These are phyloP conservation scores for Ophiocordyceps unilateralis DNA, from an alignment of 2,329 filamentous ascomycete genomes.

Conservation along the genomic window DNA sequence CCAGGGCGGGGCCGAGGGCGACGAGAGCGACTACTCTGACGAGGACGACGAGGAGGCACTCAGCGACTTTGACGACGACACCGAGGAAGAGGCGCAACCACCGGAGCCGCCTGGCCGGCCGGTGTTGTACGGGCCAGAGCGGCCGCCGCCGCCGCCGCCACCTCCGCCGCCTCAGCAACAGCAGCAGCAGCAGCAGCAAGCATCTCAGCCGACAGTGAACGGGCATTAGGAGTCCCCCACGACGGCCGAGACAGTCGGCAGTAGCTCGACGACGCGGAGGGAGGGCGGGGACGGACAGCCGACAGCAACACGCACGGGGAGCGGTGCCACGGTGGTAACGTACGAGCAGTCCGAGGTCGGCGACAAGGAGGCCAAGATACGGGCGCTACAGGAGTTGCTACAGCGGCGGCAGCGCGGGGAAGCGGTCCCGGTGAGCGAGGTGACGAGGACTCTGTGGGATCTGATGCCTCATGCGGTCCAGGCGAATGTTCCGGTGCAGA, in stretches of 20 bases:
- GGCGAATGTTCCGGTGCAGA: not conserved
- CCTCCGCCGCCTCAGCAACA: slow-evolving; percentile 10
- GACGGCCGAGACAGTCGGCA: not conserved
- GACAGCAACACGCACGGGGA: not conserved
- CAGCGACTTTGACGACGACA: slow-evolving; percentile 48
- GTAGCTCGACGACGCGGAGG: not conserved
- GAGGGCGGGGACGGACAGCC: too few species aligned
- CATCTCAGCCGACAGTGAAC: slow-evolving; percentile 18
- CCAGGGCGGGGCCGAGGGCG: slow-evolving; percentile 31
- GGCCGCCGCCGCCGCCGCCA: slow-evolving; percentile 25
- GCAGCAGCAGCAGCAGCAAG: not conserved
- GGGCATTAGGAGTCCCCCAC: slow-evolving; percentile 21
- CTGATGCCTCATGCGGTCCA: not conserved
- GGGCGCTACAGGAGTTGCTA: not conserved
- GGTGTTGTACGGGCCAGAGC: slow-evolving; percentile 29
- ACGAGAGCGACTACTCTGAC: slow-evolving; percentile 47
- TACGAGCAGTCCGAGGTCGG: not conserved
- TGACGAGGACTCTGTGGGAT: not conserved
- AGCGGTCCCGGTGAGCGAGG: not conserved
- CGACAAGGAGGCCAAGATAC: not conserved
- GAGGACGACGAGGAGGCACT: slow-evolving; percentile 44
- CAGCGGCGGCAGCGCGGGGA: not conserved
- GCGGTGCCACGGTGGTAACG: not conserved
- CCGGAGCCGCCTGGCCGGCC: slow-evolving; percentile 15
- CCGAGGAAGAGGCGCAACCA: slow-evolving; percentile 30